Percentiles rank a stretch among this genome's conserved stretches.
phyloP scores from a whole-genome alignment of 108 stramenopile genomes.

The Aurantiochytrium sp. region DNA sequence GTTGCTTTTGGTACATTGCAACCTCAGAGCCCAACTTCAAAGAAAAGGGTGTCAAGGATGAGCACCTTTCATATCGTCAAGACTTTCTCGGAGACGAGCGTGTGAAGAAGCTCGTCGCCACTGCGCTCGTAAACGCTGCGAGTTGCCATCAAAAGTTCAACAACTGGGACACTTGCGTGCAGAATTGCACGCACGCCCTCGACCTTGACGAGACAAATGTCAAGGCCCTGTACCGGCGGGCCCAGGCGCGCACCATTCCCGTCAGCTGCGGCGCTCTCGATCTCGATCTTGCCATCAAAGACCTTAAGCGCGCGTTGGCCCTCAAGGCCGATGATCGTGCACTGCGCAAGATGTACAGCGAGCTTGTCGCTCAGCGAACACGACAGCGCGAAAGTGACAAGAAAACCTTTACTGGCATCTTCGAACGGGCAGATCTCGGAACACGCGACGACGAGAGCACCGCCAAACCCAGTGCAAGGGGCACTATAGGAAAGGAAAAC shows the following conservation, averaged over 20 bases:
- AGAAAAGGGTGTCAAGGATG: constrained; percentile 1
- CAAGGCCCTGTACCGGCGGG: not conserved
- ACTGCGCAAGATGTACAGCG: not conserved
- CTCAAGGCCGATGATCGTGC: not conserved
- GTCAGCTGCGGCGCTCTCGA: not conserved
- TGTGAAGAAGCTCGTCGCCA: not conserved
- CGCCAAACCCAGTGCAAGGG: not conserved
- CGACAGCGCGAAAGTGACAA: not conserved
- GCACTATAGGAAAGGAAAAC: not conserved
- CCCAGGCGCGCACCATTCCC: not conserved
- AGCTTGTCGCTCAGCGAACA: not conserved
- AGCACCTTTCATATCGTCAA: not conserved
- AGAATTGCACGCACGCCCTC: not conserved
- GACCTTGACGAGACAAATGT: not conserved
- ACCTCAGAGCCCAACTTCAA: not conserved
- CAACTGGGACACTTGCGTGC: not conserved
- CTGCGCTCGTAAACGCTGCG: not conserved
- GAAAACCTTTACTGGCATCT: not conserved
- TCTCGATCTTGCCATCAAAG: not conserved
- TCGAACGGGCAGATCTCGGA: not conserved
- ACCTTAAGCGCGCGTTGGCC: not conserved
- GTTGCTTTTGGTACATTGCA: not conserved
- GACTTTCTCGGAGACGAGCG: not conserved
- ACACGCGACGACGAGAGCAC: not conserved
- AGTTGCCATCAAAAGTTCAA: not conserved